Base-by-base conservation (phyloP, 2,329 filamentous ascomycete species). In the Aspergillus pseudonomiae region DNA sequence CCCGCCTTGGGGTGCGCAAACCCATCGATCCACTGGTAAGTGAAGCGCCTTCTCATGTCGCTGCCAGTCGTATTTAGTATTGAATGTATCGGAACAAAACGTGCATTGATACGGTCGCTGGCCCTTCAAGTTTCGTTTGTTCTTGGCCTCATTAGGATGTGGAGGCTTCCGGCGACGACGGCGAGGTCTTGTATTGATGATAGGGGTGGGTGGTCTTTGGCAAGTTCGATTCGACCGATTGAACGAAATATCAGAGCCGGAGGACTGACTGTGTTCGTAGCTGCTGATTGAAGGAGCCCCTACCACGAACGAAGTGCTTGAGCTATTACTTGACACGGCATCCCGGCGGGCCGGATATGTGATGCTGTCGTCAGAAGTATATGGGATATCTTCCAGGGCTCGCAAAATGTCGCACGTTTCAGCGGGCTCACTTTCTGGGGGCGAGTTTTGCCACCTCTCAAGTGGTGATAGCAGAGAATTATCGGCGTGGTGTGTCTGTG, bases 401-500 rank as follows among this genome's bases (percentile, higher is more conserved):
- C 85, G 80, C 43, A 84, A 82, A 75, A 89, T 89, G 77, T 85
- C 87, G 28, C 80, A 84, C 62, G 88, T 78, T 12, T 84, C 81
- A 61, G 87, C 87, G 69, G 87, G 84, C 82, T 89, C 87, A 80
- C 88, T 83, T 77, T 89, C 86, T 45, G 87, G 87, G 41, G 87
- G 87, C 68, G 86, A 88, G 70, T 86, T 80, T 71, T 88, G 84
- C 87, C 87, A 89, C 82, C 87, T 78, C 77, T 89, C 86, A 67
- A 89, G 78, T 6, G 87, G 87, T 72, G 87, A 86, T 71, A 88
- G 81, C 65, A 85, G 67, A 30, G 75, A 66, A 28, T 72, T 74
- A 65, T 84, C 69, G 59, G 85, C 28, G 54, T 86, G 82, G 80
- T 67, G 41, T 9, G 46, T 32, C 9, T 61, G 57, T 12, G 28